A percentile compares a stretch with the other conserved stretches of the same genome.
phyloP scores from a whole-genome alignment of 192 early-diverging fungal genomes.

The Umbelopsis sp. region DNA sequence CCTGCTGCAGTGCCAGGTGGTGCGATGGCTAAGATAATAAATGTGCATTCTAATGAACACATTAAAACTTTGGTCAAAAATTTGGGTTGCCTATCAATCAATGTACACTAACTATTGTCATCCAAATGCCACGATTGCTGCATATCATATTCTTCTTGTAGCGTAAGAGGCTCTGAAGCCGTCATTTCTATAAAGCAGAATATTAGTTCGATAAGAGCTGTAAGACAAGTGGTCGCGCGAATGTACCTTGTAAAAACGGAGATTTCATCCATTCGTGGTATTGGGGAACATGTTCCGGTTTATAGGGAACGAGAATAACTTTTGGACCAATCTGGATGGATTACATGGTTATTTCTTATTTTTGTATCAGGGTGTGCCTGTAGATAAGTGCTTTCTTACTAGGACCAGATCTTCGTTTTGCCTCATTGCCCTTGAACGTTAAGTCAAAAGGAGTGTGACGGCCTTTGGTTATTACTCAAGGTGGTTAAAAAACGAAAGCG shows the following conservation, averaged over 20 bases:
- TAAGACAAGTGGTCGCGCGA: neutral
- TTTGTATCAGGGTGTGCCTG: neutral
- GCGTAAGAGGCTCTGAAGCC: slow-evolving; percentile 88
- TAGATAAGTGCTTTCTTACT: slow-evolving; percentile 15
- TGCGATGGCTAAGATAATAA: slow-evolving; percentile 61
- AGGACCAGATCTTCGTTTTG: slow-evolving; percentile 37
- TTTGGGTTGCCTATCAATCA: neutral
- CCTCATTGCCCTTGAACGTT: slow-evolving; percentile 19
- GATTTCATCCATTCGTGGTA: slow-evolving; percentile 98
- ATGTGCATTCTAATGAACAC: slow-evolving; percentile 62
- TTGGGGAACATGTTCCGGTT: slow-evolving; percentile 76
- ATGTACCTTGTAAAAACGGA: slow-evolving; percentile 75
- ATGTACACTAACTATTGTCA: slow-evolving; percentile 61
- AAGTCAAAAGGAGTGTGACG: slow-evolving; percentile 17
- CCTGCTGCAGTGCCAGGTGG: neutral
- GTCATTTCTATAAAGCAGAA: slow-evolving; percentile 79
- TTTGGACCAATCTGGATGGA: slow-evolving; percentile 57
- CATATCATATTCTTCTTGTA: slow-evolving; percentile 97
- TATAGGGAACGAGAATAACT: slow-evolving; percentile 85
- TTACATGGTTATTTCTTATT: neutral
- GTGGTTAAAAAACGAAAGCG: too few relatives aligned
- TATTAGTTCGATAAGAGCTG: neutral
- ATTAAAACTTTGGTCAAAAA: neutral
- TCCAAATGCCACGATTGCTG: slow-evolving; percentile 88
- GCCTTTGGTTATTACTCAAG: neutral